These are phyloP conservation scores for Coniochaeta prunicola DNA, from an alignment of 2,329 filamentous ascomycete species.

Conservation along the genomic window DNA sequence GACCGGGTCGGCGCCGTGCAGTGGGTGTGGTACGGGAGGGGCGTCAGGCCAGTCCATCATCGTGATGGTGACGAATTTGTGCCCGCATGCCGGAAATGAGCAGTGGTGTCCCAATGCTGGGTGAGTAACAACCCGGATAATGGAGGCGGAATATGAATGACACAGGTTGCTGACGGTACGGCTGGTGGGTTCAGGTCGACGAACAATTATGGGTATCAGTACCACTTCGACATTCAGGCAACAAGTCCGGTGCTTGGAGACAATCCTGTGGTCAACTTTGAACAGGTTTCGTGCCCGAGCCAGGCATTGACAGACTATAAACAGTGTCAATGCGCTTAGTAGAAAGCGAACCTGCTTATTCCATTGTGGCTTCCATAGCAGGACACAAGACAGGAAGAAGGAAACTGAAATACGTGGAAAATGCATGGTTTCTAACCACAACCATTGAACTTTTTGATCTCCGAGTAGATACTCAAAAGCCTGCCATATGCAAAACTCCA, in stretches of 20 bases:
- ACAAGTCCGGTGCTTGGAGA: conserved; percentile 22
- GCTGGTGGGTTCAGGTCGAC: conserved; percentile 7
- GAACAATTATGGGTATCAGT: conserved; percentile 25
- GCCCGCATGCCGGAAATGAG: conserved; percentile 24
- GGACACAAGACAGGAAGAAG: not conserved
- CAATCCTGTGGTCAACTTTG: conserved; percentile 24
- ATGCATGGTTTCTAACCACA: too few relatives aligned
- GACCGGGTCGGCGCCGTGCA: conserved; percentile 16
- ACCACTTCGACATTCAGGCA: conserved; percentile 29
- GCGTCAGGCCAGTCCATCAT: conserved; percentile 16
- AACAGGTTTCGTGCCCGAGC: conserved; percentile 20
- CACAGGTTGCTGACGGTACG: not conserved
- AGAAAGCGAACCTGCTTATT: not conserved
- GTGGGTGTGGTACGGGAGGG: conserved; percentile 14
- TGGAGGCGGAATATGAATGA: not conserved
- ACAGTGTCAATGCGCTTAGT: conserved; percentile 16
- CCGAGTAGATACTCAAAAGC: too few relatives aligned
- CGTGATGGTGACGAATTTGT: conserved; percentile 27
- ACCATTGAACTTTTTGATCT: not conserved
- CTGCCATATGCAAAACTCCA: not conserved
- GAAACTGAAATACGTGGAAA: not conserved
- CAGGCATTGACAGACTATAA: conserved; percentile 16
- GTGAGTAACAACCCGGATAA: not conserved
- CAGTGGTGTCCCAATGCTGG: conserved; percentile 24
- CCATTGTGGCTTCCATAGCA: not conserved